A percentile compares a stretch with the other conserved stretches of the same genome.
Evolutionary conservation across 495 filamentous ascomycete species (phyloP).

Genomic region (Talaromyces wortmannii): DNA sequence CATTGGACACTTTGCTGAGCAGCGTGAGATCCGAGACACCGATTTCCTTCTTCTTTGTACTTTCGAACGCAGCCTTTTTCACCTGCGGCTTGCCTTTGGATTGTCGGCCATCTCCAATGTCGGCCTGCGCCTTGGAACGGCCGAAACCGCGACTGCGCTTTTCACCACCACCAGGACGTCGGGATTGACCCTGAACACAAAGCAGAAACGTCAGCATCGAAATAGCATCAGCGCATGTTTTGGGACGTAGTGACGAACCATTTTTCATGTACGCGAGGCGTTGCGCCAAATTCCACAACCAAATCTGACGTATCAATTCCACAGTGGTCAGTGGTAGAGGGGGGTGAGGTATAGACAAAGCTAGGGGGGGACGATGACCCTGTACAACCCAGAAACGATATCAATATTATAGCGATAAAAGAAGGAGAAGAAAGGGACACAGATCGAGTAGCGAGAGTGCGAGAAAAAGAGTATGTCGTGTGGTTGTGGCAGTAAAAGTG

Average conservation of each 20-base stretch:
- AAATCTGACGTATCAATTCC: slow-evolving; percentile 23
- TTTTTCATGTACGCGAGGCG: slow-evolving; percentile 1
- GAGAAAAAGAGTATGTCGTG: not conserved
- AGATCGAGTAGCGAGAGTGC: slow-evolving; percentile 5
- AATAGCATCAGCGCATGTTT: not conserved
- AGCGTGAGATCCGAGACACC: slow-evolving; percentile 97
- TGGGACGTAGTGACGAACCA: not conserved
- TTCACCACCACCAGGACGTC: slow-evolving; percentile 40
- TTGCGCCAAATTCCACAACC: slow-evolving; percentile 1
- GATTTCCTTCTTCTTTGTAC: slow-evolving; percentile 96
- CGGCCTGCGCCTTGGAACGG: slow-evolving; percentile 37
- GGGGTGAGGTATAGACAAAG: not conserved
- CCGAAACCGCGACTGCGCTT: slow-evolving; percentile 42
- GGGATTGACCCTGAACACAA: slow-evolving; percentile 36
- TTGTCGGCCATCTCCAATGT: slow-evolving; percentile 38
- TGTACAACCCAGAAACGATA: not conserved
- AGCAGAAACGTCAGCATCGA: not conserved
- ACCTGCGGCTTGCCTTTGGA: slow-evolving; percentile 59
- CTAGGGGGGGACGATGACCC: not conserved
- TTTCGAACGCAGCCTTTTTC: slow-evolving; percentile 94
- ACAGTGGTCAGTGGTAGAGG: not conserved
- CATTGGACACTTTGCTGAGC: slow-evolving; percentile 96
- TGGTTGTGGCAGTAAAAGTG: not conserved
- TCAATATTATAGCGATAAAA: not conserved
- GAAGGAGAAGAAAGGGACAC: slow-evolving; percentile 1